These are phyloP conservation scores for Reutealis trisperma DNA, from an alignment of 345 rosid genomes.

Conservation along the genomic window DNA sequence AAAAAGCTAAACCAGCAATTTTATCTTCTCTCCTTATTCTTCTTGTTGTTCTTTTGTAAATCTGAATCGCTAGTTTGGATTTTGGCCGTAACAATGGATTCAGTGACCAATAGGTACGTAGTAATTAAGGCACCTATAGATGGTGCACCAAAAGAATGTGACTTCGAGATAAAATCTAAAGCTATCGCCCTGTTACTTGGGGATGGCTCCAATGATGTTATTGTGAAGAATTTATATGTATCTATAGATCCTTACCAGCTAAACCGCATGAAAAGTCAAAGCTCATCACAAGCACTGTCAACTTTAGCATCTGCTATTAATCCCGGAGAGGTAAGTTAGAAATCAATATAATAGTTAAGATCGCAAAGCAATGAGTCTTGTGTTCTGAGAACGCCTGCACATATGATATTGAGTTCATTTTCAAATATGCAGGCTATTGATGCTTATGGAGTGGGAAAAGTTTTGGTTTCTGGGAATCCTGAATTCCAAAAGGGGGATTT, in stretches of 20 bases:
- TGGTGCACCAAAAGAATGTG: slow-evolving; percentile 38
- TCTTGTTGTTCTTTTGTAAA: not conserved
- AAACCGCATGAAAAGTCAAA: slow-evolving; percentile 49
- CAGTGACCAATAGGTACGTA: slow-evolving; percentile 39
- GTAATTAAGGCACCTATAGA: slow-evolving; percentile 38
- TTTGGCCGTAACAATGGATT: slow-evolving; percentile 18
- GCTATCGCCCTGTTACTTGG: slow-evolving; percentile 23
- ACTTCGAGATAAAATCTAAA: slow-evolving; percentile 41
- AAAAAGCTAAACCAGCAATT: too few species aligned
- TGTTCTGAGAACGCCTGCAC: too few species aligned
- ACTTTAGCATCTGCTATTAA: slow-evolving; percentile 16
- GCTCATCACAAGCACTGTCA: slow-evolving; percentile 37
- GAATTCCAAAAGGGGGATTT: slow-evolving; percentile 47
- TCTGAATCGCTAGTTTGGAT: not conserved
- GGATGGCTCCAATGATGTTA: slow-evolving; percentile 31
- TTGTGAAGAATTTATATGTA: slow-evolving; percentile 50
- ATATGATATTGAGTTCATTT: not conserved
- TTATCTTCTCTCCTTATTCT: not conserved
- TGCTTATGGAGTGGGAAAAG: slow-evolving; percentile 54
- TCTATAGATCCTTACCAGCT: slow-evolving; percentile 65
- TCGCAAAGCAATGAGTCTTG: too few species aligned
- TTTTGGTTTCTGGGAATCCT: slow-evolving; percentile 49
- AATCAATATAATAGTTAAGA: too few species aligned
- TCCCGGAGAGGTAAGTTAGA: slow-evolving; percentile 43
- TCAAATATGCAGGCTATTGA: slow-evolving; percentile 39